Evolutionary conservation across 2,329 filamentous ascomycete species (phyloP), one percentile per base, ranked within the genome.

Genomic region (Xenosphaeropsis pyriputrescens): DNA sequence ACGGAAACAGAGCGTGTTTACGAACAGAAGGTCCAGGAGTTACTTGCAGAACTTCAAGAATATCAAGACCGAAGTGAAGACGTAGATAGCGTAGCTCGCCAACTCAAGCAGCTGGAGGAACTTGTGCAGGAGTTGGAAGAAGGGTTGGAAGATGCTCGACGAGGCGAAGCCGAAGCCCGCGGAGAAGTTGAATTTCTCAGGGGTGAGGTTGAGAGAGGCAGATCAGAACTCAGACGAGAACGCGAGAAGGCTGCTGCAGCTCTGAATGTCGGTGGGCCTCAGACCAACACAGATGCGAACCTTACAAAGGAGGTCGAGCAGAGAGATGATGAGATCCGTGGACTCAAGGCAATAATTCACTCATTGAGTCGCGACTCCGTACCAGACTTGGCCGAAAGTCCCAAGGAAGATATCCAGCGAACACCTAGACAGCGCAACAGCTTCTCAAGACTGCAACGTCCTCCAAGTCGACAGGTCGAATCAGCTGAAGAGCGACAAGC

Each of bases 331-430:
- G 91, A 98, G 63, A 96, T 98, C 52, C 75, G 89, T 44, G 91
- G 91, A 34, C 70, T 98, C 46, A 98, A 96, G 60, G 89, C 91
- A 32, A 96, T 98, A 54, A 96, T 98, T 43, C 89, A 96, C 60
- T 94, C 85, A 14, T 68, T 98, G 29, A 94, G 86, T 56, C 72
- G 85, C 43, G 85, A 85, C 47, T 72, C 78, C 9, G 46, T 52
- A n/a, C 51, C 53, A 32, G 54, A 57, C 36, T 43, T 41, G 6
- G 43, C 31, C 11, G 35, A 36, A 26, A 43, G 31, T 32, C 30
- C 44, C 14, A 36, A 31, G 18, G 16, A 38, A 29, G 54, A 57
- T 22, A 34, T 44, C 6, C 46, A 54, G 36, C 51, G 48, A 42
- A 53, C 52, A 8, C 51, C 51, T 15, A 51, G 47, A n/a, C 44